These are phyloP conservation scores for Hortaea werneckii DNA, from an alignment of 2,329 filamentous ascomycete genomes.

Conservation along the genomic window DNA sequence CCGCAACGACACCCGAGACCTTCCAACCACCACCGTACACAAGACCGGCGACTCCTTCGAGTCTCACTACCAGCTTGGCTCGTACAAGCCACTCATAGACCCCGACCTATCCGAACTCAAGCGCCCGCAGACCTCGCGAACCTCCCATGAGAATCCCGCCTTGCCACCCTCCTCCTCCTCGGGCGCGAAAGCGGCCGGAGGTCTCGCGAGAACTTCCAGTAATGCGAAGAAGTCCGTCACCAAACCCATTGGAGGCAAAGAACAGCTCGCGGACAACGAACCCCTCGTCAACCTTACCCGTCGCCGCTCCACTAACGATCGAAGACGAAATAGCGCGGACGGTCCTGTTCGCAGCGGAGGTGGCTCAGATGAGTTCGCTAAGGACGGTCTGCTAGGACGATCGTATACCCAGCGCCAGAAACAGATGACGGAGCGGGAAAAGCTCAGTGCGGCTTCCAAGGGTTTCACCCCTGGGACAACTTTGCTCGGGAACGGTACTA, in stretches of 20 bases:
- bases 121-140: too few species aligned
- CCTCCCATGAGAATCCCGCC: too few species aligned
- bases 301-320: neutral
- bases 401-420: slow-evolving; percentile 39
- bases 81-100: too few species aligned
- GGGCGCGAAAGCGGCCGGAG: too few species aligned
- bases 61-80: slow-evolving; percentile 18
- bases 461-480: slow-evolving; percentile 50
- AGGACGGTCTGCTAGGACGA: slow-evolving; percentile 39
- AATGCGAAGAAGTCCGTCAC: too few species aligned
- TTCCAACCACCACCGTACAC: slow-evolving; percentile 77
- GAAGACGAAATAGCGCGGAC: neutral
- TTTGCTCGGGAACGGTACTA: slow-evolving; percentile 30
- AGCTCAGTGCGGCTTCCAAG: slow-evolving; percentile 1
- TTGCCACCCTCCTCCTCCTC: too few species aligned
- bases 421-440: slow-evolving; percentile 29
- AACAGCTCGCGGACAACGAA: slow-evolving; percentile 24
- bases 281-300: slow-evolving; percentile 22
- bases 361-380: slow-evolving; percentile 33
- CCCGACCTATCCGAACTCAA: too few species aligned
- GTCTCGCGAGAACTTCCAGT: too few species aligned
- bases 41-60: slow-evolving; percentile 59
- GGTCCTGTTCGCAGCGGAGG: slow-evolving; percentile 11
- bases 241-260: neutral
- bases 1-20: slow-evolving; percentile 74